Conservation (phyloP, 164 flowering plant species). For the Hamamelis virginiana region DNA sequence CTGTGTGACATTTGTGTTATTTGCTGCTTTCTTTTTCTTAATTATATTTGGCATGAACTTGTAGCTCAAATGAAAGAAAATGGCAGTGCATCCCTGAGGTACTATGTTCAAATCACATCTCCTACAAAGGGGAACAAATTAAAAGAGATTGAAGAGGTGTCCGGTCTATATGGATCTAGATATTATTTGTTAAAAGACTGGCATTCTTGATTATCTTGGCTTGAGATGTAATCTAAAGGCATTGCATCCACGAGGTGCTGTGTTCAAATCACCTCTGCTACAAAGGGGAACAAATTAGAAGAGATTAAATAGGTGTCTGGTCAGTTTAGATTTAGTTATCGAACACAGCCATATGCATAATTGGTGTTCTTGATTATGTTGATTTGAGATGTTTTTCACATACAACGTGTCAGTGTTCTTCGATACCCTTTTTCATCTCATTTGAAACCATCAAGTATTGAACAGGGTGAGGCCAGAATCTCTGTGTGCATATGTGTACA, state of each 20-base stretch:
- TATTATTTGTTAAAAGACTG: too few species aligned
- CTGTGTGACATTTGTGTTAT: background rate
- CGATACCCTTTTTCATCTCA: background rate
- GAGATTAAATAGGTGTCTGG: background rate
- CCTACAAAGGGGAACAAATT: too few species aligned
- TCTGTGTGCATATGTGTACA: too few species aligned
- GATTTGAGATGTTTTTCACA: background rate
- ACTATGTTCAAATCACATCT: too few species aligned
- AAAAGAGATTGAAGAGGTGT: background rate
- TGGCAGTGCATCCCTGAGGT: background rate
- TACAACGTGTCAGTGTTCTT: background rate
- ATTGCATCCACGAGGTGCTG: too few species aligned
- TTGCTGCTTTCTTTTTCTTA: background rate
- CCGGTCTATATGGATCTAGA: background rate
- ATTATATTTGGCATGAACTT: background rate
- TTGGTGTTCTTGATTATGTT: background rate
- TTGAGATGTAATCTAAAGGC: too few species aligned
- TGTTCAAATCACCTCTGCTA: too few species aligned
- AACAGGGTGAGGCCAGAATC: too few species aligned
- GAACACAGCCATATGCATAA: background rate
- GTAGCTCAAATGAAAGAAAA: background rate
- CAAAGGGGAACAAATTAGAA: too few species aligned
- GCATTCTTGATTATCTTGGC: background rate
- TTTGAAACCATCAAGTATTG: too few species aligned
- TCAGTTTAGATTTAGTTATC: background rate